These are phyloP conservation scores for Carpinus fangiana DNA, from an alignment of 306 rosid genomes.

Conservation along the genomic window DNA sequence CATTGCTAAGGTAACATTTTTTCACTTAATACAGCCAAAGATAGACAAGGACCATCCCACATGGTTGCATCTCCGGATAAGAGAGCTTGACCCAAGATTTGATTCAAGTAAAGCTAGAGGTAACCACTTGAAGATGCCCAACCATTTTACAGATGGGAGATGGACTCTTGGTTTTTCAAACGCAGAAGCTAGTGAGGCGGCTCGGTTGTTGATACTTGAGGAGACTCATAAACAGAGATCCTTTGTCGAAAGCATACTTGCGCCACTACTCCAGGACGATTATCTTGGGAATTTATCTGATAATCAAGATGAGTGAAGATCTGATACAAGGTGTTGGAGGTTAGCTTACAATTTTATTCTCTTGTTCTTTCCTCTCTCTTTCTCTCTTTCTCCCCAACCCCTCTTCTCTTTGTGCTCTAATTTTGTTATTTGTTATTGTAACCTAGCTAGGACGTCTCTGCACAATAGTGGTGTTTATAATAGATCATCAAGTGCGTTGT, in stretches of 20 bases:
- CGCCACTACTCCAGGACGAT: constrained; percentile 59
- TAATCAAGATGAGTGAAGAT: constrained; percentile 35
- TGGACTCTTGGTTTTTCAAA: constrained; percentile 80
- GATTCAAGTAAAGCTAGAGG: constrained; percentile 39
- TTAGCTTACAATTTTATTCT: constrained; percentile 17
- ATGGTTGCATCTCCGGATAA: constrained; percentile 76
- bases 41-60: constrained; percentile 63
- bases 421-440: constrained; percentile 12
- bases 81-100: constrained; percentile 62
- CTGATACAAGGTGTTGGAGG: constrained; percentile 19
- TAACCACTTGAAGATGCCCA: constrained; percentile 32
- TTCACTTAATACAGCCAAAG: constrained; percentile 59
- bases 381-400: constrained; percentile 2
- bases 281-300: constrained; percentile 35
- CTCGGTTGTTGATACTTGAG: constrained; percentile 48
- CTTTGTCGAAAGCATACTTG: constrained; percentile 49
- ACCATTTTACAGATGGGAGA: constrained; percentile 61
- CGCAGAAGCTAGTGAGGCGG: constrained; percentile 64
- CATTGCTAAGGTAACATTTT: neutral
- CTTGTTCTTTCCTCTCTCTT: constrained; percentile 1
- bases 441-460: constrained; percentile 5
- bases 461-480: constrained; percentile 22
- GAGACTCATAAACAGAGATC: constrained; percentile 73
- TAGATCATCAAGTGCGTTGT: constrained; percentile 13
- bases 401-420: no score